Conservation (phyloP, 371 early-diverging fungal species). For the Rhizopus delemar region DNA sequence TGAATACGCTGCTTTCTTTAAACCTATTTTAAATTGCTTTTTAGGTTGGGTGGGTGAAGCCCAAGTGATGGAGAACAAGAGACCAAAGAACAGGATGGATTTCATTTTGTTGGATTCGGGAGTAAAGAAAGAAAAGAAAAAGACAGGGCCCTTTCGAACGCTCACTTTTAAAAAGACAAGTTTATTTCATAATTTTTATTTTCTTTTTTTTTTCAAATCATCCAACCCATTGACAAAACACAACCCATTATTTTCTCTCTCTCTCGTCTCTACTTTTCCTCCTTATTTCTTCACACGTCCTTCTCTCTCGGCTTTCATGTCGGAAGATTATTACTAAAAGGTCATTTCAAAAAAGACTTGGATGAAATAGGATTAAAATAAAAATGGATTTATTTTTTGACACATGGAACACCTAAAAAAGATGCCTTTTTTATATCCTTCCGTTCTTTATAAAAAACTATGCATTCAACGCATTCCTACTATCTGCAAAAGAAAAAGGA, state of each 20-base stretch:
- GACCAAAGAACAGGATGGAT: not conserved
- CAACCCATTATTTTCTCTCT: not conserved
- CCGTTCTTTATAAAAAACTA: no score
- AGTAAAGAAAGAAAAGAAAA: not conserved
- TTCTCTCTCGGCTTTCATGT: not conserved
- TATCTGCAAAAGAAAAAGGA: no score
- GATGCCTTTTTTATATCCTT: no score
- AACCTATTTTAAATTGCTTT: slow-evolving; percentile 2
- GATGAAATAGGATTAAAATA: not conserved
- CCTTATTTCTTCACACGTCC: not conserved
- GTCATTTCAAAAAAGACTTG: slow-evolving; percentile 1
- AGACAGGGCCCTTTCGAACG: not conserved
- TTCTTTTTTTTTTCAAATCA: not conserved
- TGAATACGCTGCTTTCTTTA: not conserved
- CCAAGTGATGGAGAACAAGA: not conserved
- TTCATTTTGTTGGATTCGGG: not conserved
- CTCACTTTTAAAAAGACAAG: not conserved
- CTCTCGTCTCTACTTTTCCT: not conserved
- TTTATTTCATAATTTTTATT: not conserved
- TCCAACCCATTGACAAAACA: no score
- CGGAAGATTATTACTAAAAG: not conserved
- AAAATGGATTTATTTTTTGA: no score
- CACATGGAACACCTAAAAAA: no score
- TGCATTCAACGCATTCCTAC: no score
- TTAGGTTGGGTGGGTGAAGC: not conserved